Evolutionary conservation across 192 early-diverging fungal species (phyloP).

Genomic region (Mortierella antarctica): DNA sequence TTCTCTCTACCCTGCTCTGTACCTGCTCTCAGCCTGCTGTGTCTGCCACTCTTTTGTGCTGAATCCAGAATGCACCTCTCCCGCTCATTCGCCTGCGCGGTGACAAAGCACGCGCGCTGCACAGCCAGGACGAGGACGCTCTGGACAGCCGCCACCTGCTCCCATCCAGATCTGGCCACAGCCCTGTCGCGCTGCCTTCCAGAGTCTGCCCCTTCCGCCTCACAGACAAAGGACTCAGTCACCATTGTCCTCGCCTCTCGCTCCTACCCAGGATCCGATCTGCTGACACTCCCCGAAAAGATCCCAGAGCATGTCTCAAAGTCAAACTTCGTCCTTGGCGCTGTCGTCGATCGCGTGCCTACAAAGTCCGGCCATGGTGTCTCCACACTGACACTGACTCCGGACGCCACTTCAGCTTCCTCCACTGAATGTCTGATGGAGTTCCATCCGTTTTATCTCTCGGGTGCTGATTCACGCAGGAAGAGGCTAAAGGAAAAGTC

Average conservation of each 20-base stretch:
- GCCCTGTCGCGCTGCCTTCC: constrained; percentile 29
- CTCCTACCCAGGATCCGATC: constrained; percentile 41
- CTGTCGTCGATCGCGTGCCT: constrained; percentile 41
- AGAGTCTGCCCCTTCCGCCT: background rate
- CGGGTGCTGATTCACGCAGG: constrained; percentile 28
- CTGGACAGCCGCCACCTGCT: constrained; percentile 40
- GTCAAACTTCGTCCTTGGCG: constrained; percentile 25
- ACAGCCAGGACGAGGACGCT: constrained; percentile 11
- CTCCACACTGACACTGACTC: constrained; percentile 36
- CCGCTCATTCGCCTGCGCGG: constrained; percentile 5
- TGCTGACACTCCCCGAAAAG: constrained; percentile 23
- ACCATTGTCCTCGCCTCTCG: constrained; percentile 45
- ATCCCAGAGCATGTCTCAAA: constrained; percentile 17
- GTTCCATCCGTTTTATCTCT: constrained; percentile 36
- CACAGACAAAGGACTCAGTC: constrained; percentile 12
- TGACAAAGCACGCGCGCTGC: background rate
- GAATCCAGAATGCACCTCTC: background rate
- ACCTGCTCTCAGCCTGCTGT: no score
- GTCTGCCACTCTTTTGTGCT: no score
- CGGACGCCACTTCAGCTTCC: background rate
- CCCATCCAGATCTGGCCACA: constrained; percentile 38
- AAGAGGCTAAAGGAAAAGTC: constrained; percentile 43
- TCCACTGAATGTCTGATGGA: constrained; percentile 4
- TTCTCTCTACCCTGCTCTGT: no score
- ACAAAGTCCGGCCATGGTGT: constrained; percentile 44